Base-by-base conservation (phyloP, 1,139 yeast genomes). In the Saccharomyces uvarum region DNA sequence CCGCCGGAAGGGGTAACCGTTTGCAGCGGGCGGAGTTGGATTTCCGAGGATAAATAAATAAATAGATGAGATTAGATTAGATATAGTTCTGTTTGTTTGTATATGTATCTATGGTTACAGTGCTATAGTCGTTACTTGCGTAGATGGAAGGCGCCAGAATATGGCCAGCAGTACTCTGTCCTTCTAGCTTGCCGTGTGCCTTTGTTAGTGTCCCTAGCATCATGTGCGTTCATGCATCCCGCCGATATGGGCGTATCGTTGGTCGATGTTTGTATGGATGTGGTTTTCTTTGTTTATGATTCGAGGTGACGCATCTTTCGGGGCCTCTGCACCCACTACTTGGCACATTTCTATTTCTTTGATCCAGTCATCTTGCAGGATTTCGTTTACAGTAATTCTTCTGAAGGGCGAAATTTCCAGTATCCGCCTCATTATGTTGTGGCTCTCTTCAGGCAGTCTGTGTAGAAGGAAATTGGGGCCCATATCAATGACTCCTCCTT, bases 321-420 rank as follows among this genome's bases (percentile, higher is more conserved):
- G 7, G 44, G n/a, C n/a, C 7, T 21, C 44, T 24, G 24, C 24
- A 11, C 44, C 24, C 44, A 38, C 44, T 9, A 38, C 44, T 11
- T 38, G 44, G 33, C 90, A 84, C 83, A 80, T 81, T 55, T 73
- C 76, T 26, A 84, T 77, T 8, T 79, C 70, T 50, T 70, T 66
- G 52, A 88, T 70, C 95, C 95, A 88, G 8, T 77, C 71, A 65
- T 86, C 93, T 41, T 77, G 72, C 73, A 87, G 83, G 60, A 88
- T 83, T 55, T 85, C 89, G 55, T 84, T 86, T 53, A 88, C 81
- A 16, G 83, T 76, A 13, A 84, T 85, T 60, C 96, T 81, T 63
- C 87, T 81, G 1, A 88, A 87, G 2, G 90, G 89, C 1, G 90
- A 86, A 54, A 84, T 71, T 55, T 80, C 84, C 49, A 84, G 88